Evolutionary conservation across 225 moss, liverwort and hornwort species (phyloP).

Genomic region (Climacium dendroides): DNA sequence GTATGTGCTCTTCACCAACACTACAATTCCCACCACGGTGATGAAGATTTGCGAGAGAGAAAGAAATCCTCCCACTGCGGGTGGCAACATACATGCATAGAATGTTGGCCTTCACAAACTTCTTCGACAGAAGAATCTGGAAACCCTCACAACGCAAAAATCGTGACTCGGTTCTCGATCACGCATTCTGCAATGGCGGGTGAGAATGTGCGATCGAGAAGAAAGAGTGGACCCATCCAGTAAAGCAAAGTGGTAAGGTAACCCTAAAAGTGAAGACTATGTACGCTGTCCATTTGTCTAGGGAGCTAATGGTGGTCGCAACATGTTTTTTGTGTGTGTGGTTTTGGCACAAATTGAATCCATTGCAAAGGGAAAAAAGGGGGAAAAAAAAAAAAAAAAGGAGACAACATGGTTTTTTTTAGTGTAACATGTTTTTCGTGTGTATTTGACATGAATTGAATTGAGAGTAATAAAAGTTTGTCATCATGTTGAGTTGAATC

Average conservation of each 20-base stretch:
- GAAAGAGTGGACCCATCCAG: neutral
- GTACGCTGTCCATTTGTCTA: too few relatives aligned
- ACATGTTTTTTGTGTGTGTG: neutral
- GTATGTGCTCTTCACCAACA: slow-evolving; percentile 7
- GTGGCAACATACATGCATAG: slow-evolving; percentile 21
- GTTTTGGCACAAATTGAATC: neutral
- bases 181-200: neutral
- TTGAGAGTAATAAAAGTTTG: neutral
- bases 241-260: neutral
- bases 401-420: neutral
- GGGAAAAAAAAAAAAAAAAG: too few relatives aligned
- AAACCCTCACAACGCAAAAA: neutral
- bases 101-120: neutral
- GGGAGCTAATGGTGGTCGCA: neutral
- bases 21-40: neutral
- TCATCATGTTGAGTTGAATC: accelerated
- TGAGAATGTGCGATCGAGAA: neutral
- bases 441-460: neutral
- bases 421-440: neutral
- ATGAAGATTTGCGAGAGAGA: slow-evolving; percentile 19
- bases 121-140: neutral
- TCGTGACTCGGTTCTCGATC: neutral
- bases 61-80: neutral
- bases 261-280: neutral
- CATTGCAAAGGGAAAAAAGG: too few relatives aligned